phyloP scores from a whole-genome alignment of 495 filamentous ascomycete species.

The Neurospora sp. region DNA sequence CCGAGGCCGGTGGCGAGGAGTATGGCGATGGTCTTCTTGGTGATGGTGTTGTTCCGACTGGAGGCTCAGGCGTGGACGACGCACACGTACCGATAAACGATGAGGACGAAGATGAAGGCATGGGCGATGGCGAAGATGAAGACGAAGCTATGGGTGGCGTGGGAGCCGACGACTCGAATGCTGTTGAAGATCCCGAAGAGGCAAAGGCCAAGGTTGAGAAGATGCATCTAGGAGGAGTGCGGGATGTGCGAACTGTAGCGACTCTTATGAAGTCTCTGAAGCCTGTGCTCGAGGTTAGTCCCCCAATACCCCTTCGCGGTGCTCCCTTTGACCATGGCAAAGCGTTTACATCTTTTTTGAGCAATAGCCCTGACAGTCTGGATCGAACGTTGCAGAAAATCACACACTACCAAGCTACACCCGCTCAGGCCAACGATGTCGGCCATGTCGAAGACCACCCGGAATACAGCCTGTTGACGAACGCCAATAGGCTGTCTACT shows the following conservation, averaged over 20 bases:
- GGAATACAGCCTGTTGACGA: slow-evolving; percentile 72
- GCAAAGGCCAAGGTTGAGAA: slow-evolving; percentile 66
- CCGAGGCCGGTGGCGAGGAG: slow-evolving; percentile 46
- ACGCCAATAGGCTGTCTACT: slow-evolving; percentile 77
- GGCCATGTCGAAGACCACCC: slow-evolving; percentile 79
- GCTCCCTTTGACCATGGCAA: slow-evolving; percentile 15
- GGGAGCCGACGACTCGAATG: slow-evolving; percentile 28
- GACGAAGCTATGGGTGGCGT: slow-evolving; percentile 47
- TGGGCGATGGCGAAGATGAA: slow-evolving; percentile 37
- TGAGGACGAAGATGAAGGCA: slow-evolving; percentile 36
- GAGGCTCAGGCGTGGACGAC: slow-evolving; percentile 13
- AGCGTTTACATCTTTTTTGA: slow-evolving; percentile 40
- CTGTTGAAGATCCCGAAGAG: slow-evolving; percentile 54
- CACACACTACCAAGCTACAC: slow-evolving; percentile 57
- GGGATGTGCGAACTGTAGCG: slow-evolving; percentile 66
- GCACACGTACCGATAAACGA: slow-evolving; percentile 32
- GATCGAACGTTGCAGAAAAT: slow-evolving; percentile 56
- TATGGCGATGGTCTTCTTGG: slow-evolving; percentile 35
- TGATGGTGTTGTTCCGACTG: slow-evolving; percentile 8
- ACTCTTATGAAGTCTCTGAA: slow-evolving; percentile 66
- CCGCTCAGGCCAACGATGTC: slow-evolving; percentile 52
- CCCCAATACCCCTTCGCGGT: slow-evolving; percentile 5
- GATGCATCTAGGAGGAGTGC: slow-evolving; percentile 61
- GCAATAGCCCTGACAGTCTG: slow-evolving; percentile 50
- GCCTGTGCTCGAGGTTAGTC: slow-evolving; percentile 68